phyloP scores from a whole-genome alignment of 2,329 filamentous ascomycete genomes.

The Colletotrichum melonis region DNA sequence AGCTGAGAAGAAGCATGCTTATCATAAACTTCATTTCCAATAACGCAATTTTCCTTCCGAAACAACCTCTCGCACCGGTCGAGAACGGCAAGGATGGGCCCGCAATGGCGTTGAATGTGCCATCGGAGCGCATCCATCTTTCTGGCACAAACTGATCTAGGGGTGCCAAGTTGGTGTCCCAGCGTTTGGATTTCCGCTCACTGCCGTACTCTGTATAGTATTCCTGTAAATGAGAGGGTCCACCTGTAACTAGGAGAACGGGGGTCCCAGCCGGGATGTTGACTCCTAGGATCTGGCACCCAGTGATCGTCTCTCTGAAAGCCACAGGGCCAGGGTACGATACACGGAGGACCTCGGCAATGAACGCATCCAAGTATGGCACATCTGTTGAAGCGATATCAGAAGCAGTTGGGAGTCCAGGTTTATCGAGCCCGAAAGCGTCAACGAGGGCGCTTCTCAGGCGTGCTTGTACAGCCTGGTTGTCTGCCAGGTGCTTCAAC shows the following conservation, averaged over 20 bases:
- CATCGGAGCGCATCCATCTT: background rate
- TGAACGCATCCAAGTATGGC: background rate
- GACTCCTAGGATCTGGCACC: background rate
- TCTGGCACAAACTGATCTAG: background rate
- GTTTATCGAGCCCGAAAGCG: background rate
- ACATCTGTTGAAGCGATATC: background rate
- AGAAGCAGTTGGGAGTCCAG: background rate
- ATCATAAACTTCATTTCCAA: background rate
- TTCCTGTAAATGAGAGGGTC: background rate
- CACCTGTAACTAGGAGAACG: background rate
- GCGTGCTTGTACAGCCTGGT: background rate
- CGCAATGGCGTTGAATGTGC: background rate
- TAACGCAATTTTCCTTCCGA: background rate
- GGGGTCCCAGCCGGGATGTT: background rate
- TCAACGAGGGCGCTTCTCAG: background rate
- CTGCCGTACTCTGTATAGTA: background rate
- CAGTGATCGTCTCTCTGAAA: background rate
- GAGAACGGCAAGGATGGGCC: constrained; percentile 3
- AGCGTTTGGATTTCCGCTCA: background rate
- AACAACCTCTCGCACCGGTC: background rate
- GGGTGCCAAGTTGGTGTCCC: background rate
- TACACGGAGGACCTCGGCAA: background rate
- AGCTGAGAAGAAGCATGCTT: background rate
- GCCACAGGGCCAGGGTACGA: background rate
- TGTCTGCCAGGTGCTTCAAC: background rate